Base-by-base conservation (phyloP, 352 stramenopile species). In the Phytophthora cactorum region DNA sequence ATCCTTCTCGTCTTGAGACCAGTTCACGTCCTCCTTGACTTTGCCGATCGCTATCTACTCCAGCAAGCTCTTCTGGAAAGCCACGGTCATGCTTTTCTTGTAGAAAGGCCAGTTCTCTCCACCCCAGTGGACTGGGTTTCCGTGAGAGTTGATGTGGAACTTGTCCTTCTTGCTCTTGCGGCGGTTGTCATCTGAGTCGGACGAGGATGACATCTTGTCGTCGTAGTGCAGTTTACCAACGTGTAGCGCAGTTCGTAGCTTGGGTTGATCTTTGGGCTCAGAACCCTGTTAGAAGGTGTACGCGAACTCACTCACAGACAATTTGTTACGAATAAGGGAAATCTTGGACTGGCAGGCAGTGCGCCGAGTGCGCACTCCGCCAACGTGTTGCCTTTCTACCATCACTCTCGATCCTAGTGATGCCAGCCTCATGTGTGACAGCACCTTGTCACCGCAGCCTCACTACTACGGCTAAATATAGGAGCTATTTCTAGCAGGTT, bases 121-220 rank as follows among this genome's bases (percentile, higher is more conserved):
- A 8, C 4, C 7, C 31, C 31, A 36, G 4, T 36, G 7, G 4
- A 36, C 31, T 8, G 31, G 31, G 31, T 8, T 69, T 8, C 46
- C 54, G 0, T 27, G 51, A 8, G 62, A 69, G 11, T 25, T 38
- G 8, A 63, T 63, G 2, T 5, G 15, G 12, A 63, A 50, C 53
- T 61, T 63, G 38, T 34, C 28, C 53, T 52, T 63, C 29, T 56
- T 44, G 50, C 50, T 31, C 50, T 56, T 56, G 31, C 50, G 31
- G 1, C 50, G 4, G 8, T 56, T 15, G 17, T 56, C 39, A 3
- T 60, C 59, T 3, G 47, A 64, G 54, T 63, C 62, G 1, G 28
- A 51, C 31, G 53, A 52, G 10, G 54, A 55, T 41, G 38, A 51
- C 62, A 69, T 69, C 28, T 38, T 61, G 31, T 36, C n/a, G 17